Evolutionary conservation across 2,329 filamentous ascomycete species (phyloP), one percentile per base, ranked within the genome.

Genomic region (Apiospora rasikravindrae): DNA sequence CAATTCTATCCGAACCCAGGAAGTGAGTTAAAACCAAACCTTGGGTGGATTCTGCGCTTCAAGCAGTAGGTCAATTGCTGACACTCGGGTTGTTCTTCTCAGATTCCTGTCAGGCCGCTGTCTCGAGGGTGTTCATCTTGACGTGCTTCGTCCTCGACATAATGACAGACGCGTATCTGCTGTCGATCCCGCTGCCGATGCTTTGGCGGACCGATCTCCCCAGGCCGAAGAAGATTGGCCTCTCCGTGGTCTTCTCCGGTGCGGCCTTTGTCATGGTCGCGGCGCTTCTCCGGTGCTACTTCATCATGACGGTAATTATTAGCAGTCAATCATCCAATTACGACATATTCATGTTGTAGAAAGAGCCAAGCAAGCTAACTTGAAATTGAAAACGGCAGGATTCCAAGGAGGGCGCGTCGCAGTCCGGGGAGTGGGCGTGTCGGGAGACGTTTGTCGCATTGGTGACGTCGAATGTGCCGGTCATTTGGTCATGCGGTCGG

Each of bases 1-100:
- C 73, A 75, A 42, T 73, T 75, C 57, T 57, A 74, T 51, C 73
- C 73, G 8, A 69, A 75, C 51, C 73, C 73, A 16, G 73, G 72
- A 14, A 74, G 73, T 74, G 70, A 24, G 73, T 74, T 10, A 10
- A 37, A n/a, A 0, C 47, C 14, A 10, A 37, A n/a, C 2, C 47
- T 24, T 13, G 22, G n/a, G 45, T 10, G 24, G 45, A 49, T 22
- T 19, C 26, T 16, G 61, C 22, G 57, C 33, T 7, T 47, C 6
- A 45, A 19, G 7, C 6, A 22, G 19, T 22, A n/a, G 22, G 45
- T n/a, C 45, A 49, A n/a, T 49, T 37, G 67, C 24, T 51, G 22
- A 51, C n/a, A 61, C 33, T 26, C 7, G 26, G 26, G 16, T n/a
- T 26, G 19, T 33, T 33, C 19, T 13, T 19, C 26, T 8, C 49